A percentile compares a stretch with the other conserved stretches of the same genome.
These are phyloP conservation scores for Cucumis melo DNA, from an alignment of 306 rosid genomes.

Conservation along the genomic window DNA sequence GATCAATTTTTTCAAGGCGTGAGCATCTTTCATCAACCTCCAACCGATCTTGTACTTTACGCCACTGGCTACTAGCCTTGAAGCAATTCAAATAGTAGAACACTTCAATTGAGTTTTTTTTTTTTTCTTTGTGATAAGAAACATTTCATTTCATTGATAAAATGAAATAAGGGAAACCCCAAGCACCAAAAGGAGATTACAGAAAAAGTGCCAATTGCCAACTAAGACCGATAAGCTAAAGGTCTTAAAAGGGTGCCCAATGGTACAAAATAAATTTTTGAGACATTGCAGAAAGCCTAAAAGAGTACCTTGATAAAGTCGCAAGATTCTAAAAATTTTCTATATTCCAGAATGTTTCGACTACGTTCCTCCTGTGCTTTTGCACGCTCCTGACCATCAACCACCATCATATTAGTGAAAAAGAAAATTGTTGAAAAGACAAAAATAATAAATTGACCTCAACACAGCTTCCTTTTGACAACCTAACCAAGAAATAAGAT, in stretches of 20 bases:
- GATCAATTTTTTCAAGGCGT: constrained; percentile 75
- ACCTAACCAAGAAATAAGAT: background rate
- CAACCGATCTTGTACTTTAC: constrained; percentile 86
- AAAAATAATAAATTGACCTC: background rate
- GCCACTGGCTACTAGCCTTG: constrained; percentile 87
- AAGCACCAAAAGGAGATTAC: too few species aligned
- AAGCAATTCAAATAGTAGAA: constrained; percentile 6
- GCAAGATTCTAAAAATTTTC: constrained; percentile 71
- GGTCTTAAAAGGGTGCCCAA: background rate
- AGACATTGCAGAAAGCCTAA: background rate
- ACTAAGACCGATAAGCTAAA: too few species aligned
- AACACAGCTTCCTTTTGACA: background rate
- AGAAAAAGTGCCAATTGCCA: too few species aligned
- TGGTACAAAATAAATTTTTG: background rate
- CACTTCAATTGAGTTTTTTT: constrained; percentile 5
- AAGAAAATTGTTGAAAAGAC: background rate
- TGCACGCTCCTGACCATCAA: constrained; percentile 55
- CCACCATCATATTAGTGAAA: constrained; percentile 5
- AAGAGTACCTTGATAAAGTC: constrained; percentile 70
- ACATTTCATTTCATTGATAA: too few species aligned
- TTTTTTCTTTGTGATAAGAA: too few species aligned
- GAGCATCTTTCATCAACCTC: constrained; percentile 90
- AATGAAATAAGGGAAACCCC: too few species aligned
- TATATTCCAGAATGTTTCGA: constrained; percentile 45
- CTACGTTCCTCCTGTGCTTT: constrained; percentile 65